Evolutionary conservation across 1,139 yeast species (phyloP), one percentile per base, ranked within the genome.

Genomic region (Arxiozyma bovina): DNA sequence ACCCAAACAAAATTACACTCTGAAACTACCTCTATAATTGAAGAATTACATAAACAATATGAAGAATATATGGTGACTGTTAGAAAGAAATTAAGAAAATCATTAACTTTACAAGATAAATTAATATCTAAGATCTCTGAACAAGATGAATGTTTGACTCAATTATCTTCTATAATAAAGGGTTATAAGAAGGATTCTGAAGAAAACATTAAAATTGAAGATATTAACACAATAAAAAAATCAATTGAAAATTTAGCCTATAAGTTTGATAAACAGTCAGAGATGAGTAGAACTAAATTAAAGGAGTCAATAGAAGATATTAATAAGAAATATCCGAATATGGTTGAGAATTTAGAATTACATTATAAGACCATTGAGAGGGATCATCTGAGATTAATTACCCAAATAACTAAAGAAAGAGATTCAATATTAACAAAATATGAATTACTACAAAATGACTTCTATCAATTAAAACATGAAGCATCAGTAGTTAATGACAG

Each of bases 11-110:
- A 38, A 38, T 21, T 46, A 17, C 21, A 18, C 46, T 7, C 51
- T 34, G 12, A 44, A 5, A 27, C 42, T 11, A 70, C 66, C 55
- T 52, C 60, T 20, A 64, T 62, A 3, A 63, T 67, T 8, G 64
- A 65, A 50, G 61, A 61, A 22, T 53, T 67, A 50, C 70, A 66
- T 52, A 60, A 63, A 40, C 65, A 64, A 48, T 67, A 67, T 51
- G 69, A 63, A 21, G 55, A 56, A 22, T 67, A 66, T 52, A 57
- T 67, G n/a, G 60, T 58, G 30, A 59, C 63, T 15, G 58, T 67
- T 18, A 58, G 62, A 45, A 45, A 51, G 20, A 66, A 66, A 50
- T 50, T 67, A 21, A 59, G 55, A 23, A 53, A 56, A 22, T 59
- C 66, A 7, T 60, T 58, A 1, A 46, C 53, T 2, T 52, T 65